A percentile compares a stretch with the other conserved stretches of the same genome.
phyloP scores from a whole-genome alignment of 2,329 filamentous ascomycete genomes.

The Onygenales sp. region DNA sequence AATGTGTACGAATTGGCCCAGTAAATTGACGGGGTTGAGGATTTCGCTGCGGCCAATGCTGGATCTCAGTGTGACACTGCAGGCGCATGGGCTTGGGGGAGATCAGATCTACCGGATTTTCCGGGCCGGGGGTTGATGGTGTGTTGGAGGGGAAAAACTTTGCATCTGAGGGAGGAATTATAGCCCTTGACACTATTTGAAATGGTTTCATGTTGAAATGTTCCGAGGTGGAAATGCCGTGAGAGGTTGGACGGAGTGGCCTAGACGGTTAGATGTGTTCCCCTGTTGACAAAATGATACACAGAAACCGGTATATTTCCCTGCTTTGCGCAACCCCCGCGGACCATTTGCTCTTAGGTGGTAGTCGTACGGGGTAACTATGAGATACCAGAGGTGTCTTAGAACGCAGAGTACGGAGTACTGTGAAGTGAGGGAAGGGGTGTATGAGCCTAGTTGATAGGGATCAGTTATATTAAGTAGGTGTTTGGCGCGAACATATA shows the following conservation, averaged over 20 bases:
- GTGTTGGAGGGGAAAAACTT: background rate
- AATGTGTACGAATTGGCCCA: background rate
- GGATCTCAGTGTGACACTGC: background rate
- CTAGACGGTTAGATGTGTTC: too few relatives aligned
- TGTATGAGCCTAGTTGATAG: too few relatives aligned
- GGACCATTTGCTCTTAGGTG: background rate
- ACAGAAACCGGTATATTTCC: background rate
- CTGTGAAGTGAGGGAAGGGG: too few relatives aligned
- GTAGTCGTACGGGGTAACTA: background rate
- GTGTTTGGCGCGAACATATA: background rate
- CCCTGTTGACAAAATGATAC: background rate
- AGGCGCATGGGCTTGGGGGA: background rate
- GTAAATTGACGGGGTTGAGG: background rate
- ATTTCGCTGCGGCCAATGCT: background rate
- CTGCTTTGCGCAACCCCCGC: background rate
- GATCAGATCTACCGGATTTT: background rate
- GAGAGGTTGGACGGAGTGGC: too few relatives aligned
- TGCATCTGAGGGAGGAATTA: too few relatives aligned
- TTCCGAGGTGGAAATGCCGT: too few relatives aligned
- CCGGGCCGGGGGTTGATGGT: background rate
- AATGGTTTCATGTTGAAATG: too few relatives aligned
- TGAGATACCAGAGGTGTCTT: background rate
- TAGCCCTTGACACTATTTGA: too few relatives aligned
- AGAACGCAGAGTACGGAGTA: too few relatives aligned
- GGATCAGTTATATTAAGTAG: background rate